Base-by-base conservation (phyloP, 345 rosid species). In the Citrus cavaleriei region DNA sequence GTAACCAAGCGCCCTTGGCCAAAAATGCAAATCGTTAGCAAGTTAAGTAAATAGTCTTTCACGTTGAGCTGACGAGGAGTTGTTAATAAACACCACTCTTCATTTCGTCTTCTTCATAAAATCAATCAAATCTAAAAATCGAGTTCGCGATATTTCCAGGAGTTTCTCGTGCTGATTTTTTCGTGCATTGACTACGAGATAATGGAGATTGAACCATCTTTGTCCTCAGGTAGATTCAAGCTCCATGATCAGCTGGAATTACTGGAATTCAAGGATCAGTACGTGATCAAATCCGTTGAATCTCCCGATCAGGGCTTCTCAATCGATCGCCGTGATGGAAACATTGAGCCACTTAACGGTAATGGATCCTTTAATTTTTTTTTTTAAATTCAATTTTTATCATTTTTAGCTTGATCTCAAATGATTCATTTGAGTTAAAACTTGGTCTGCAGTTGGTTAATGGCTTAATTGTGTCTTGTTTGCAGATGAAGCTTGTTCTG, bases 181-280 rank as follows among this genome's bases (percentile, higher is more conserved):
- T 77, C 63, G 63, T 9, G 54, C 76, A 28, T 25, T 49, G 42
- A 69, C 5, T 32, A 8, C 35, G 38, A 42, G 70, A 40, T 12
- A 40, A 90, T 87, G 94, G 94, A 89, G 78, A 81, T 68, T 25
- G 87, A 73, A 74, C 63, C 86, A 19, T 67, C 83, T 74, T 60
- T 86, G 18, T 74, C 84, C 68, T 72, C 91, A 0, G 81, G 77
- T 81, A 80, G 88, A 60, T 95, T 92, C 91, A 93, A 88, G 91
- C 93, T 95, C 67, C 68, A 69, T 79, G 95, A 92, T 74, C 86
- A 81, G 65, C 76, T 95, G 25, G 87, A 93, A 74, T 86, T 95
- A 90, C 90, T 68, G 73, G 99, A 95, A 80, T 94, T 88, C 72
- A 89, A 82, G 32, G 97, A 90, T 58, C 91, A 84, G 87, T 95